Evolutionary conservation across 2,329 filamentous ascomycete genomes (phyloP).

Genomic region (Fusarium pseudonygamai): DNA sequence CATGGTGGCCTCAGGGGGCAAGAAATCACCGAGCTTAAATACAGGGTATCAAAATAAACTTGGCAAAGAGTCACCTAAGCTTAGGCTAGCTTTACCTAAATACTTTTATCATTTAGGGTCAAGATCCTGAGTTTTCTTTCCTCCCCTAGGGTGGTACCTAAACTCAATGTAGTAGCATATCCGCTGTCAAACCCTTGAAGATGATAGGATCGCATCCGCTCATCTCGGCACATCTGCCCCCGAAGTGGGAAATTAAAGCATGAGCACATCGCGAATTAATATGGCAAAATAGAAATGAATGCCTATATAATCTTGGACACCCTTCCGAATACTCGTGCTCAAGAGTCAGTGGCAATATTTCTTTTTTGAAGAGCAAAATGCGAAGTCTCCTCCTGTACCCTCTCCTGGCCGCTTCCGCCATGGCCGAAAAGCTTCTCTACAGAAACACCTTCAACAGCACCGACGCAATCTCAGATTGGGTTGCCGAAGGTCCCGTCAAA

Average conservation of each 20-base stretch:
- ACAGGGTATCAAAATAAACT: too few species aligned
- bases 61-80: too few species aligned
- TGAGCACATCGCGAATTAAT: background rate
- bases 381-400: constrained; percentile 2
- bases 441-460: constrained; percentile 31
- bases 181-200: background rate
- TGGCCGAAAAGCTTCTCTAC: constrained; percentile 35
- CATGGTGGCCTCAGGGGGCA: too few species aligned
- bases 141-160: background rate
- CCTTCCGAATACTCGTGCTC: accelerated
- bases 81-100: too few species aligned
- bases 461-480: constrained; percentile 25
- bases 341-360: background rate
- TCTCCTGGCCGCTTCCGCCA: constrained; percentile 2
- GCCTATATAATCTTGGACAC: background rate
- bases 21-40: too few species aligned
- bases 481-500: constrained; percentile 33
- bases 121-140: too few species aligned
- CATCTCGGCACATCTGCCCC: background rate
- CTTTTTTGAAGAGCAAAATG: background rate
- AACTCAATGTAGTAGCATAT: constrained; percentile 5
- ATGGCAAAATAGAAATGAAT: background rate
- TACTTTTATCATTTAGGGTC: too few species aligned
- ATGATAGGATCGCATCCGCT: background rate
- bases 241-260: background rate